These are phyloP conservation scores for Ustilago hordei DNA, from an alignment of 1,284 basidiomycete genomes.

Conservation along the genomic window DNA sequence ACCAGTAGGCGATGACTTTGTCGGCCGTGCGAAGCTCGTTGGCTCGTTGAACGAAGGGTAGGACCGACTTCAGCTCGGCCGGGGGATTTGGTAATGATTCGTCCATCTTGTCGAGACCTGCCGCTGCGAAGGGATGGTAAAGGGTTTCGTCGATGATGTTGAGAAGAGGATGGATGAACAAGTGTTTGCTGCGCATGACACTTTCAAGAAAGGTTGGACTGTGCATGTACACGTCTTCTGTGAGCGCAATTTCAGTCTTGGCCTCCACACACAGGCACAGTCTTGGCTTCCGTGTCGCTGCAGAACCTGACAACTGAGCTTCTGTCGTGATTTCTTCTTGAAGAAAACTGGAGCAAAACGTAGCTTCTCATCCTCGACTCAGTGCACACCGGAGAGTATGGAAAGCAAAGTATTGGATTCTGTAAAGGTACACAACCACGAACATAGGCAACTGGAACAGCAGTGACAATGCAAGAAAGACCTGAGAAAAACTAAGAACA, in stretches of 20 bases:
- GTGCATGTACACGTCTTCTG: neutral
- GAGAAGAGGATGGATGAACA: neutral
- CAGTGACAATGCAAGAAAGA: slow-evolving; percentile 16
- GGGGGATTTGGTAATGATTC: slow-evolving; percentile 48
- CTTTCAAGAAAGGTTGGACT: slow-evolving; percentile 1
- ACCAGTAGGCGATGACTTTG: slow-evolving; percentile 92
- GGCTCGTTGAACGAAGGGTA: slow-evolving; percentile 87
- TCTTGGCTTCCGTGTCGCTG: neutral
- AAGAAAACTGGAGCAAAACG: neutral
- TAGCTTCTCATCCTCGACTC: neutral
- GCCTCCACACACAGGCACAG: slow-evolving; percentile 7
- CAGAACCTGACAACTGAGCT: slow-evolving; percentile 3
- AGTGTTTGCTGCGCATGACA: slow-evolving; percentile 6
- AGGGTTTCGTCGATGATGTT: neutral
- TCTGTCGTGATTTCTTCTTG: neutral
- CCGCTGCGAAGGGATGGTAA: neutral
- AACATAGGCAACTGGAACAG: neutral
- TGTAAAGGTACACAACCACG: slow-evolving; percentile 16
- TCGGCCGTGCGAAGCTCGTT: slow-evolving; percentile 85
- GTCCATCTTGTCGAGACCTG: slow-evolving; percentile 28
- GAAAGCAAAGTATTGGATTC: neutral
- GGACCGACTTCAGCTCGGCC: slow-evolving; percentile 72
- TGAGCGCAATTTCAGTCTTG: neutral
- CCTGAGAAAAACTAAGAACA: neutral
- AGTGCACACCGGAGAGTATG: too few species aligned